Conservation (phyloP, 2,329 filamentous ascomycete species). For the Chaetomium olivaceum region DNA sequence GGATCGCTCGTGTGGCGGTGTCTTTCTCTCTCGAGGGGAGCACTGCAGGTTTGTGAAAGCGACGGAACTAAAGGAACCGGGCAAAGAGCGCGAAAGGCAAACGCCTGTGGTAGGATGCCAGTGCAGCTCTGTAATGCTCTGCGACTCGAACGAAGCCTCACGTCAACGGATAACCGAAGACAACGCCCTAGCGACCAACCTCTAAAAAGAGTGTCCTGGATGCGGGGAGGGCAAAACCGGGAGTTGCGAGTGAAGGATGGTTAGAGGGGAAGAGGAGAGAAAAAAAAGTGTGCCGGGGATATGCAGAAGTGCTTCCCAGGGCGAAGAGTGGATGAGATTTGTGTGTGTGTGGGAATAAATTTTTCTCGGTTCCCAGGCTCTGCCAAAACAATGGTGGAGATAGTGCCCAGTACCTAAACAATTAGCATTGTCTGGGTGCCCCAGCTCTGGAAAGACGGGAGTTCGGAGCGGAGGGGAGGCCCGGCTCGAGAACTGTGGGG, state of each 20-base stretch:
- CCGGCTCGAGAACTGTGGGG: slow-evolving; percentile 20
- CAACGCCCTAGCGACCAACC: slow-evolving; percentile 25
- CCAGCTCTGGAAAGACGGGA: slow-evolving; percentile 7
- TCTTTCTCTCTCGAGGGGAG: slow-evolving; percentile 17
- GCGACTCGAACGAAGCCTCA: slow-evolving; percentile 21
- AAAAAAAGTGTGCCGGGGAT: slow-evolving; percentile 30
- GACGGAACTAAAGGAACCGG: slow-evolving; percentile 10
- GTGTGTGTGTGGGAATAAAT: slow-evolving; percentile 43
- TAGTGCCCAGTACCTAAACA: slow-evolving; percentile 30
- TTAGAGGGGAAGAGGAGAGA: slow-evolving; percentile 22
- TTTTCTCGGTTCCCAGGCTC: slow-evolving; percentile 39
- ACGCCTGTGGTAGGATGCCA: slow-evolving; percentile 11
- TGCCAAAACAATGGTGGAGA: slow-evolving; percentile 34
- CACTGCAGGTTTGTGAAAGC: slow-evolving; percentile 1
- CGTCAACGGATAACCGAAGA: slow-evolving; percentile 21
- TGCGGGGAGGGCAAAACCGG: slow-evolving; percentile 18
- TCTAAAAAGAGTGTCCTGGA: slow-evolving; percentile 22
- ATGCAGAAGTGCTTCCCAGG: slow-evolving; percentile 30
- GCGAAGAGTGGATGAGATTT: slow-evolving; percentile 34
- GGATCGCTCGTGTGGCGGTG: slow-evolving; percentile 14
- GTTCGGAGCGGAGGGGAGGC: slow-evolving; percentile 13
- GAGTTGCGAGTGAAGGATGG: slow-evolving; percentile 20
- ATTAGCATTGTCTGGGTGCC: slow-evolving; percentile 22
- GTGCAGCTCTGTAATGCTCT: slow-evolving; percentile 19
- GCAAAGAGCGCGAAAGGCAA: slow-evolving; percentile 23